Conservation (phyloP, 192 early-diverging fungal species). For the Coemansia sp. region DNA sequence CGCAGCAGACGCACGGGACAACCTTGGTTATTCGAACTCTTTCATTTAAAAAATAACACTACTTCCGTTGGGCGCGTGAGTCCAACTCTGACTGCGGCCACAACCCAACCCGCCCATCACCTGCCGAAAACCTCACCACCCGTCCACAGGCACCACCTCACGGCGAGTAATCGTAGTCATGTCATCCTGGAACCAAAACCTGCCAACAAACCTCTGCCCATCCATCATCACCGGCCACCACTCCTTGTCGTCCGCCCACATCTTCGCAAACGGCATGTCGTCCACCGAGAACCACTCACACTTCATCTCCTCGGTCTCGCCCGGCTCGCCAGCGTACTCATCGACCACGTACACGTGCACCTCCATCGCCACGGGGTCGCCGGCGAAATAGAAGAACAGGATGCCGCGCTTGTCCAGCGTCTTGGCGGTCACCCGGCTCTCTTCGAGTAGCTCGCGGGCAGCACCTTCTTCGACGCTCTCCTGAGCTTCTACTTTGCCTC, state of each 20-base stretch:
- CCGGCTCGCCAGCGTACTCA: constrained; percentile 45
- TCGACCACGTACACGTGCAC: constrained; percentile 60
- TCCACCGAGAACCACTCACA: constrained; percentile 64
- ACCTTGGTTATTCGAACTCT: no score
- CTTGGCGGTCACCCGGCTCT: constrained; percentile 50
- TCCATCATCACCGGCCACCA: constrained; percentile 64
- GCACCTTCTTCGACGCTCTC: constrained; percentile 66
- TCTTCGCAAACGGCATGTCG: constrained; percentile 60
- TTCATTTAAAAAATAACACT: no score
- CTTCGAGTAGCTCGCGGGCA: constrained; percentile 62
- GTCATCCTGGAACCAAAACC: constrained; percentile 53
- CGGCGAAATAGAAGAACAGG: constrained; percentile 65
- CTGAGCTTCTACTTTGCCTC: constrained; percentile 70
- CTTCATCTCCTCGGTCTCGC: constrained; percentile 75
- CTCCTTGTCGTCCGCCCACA: constrained; percentile 70
- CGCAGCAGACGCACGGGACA: no score
- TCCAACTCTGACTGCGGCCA: no score
- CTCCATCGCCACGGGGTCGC: constrained; percentile 60
- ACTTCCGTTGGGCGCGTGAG: no score
- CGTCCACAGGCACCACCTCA: constrained; percentile 6
- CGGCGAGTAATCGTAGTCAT: constrained; percentile 31
- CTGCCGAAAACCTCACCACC: no score
- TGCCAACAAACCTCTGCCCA: constrained; percentile 46
- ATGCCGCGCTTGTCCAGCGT: constrained; percentile 54
- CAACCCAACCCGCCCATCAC: no score